These are phyloP conservation scores for Kazachstania psychrophila DNA, from an alignment of 805 yeast species.

Conservation along the genomic window DNA sequence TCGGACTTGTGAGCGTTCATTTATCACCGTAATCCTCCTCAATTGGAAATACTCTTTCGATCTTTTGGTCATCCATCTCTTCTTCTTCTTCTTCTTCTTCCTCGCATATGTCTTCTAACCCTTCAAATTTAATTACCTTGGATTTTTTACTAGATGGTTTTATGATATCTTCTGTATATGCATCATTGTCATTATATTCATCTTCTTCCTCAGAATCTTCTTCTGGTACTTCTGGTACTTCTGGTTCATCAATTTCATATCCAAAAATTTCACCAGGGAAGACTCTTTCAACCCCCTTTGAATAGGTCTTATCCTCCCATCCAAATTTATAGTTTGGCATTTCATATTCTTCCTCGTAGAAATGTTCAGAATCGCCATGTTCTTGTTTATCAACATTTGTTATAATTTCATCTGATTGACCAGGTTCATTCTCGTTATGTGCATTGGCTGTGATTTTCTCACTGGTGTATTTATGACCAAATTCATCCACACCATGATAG, in stretches of 20 bases:
- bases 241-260: constrained; percentile 29
- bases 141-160: neutral
- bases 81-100: constrained; percentile 1
- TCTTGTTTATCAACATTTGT: too few species aligned
- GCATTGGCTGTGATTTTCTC: too few species aligned
- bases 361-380: too few species aligned
- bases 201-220: neutral
- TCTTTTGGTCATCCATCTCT: neutral
- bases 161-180: neutral
- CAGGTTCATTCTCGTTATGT: too few species aligned
- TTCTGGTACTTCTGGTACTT: neutral
- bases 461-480: too few species aligned
- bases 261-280: constrained; percentile 13
- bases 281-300: constrained; percentile 13
- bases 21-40: neutral
- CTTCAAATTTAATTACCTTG: neutral
- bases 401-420: too few species aligned
- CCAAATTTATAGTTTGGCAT: constrained; percentile 12
- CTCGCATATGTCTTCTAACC: neutral
- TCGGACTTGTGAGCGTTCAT: neutral
- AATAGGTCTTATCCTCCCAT: constrained; percentile 18
- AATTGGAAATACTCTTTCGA: neutral
- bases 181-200: neutral
- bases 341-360: too few species aligned
- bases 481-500: too few species aligned